A percentile compares a stretch with the other conserved stretches of the same genome.
Conservation (phyloP, 148 eudicot species). For the Agrostemma githago region DNA sequence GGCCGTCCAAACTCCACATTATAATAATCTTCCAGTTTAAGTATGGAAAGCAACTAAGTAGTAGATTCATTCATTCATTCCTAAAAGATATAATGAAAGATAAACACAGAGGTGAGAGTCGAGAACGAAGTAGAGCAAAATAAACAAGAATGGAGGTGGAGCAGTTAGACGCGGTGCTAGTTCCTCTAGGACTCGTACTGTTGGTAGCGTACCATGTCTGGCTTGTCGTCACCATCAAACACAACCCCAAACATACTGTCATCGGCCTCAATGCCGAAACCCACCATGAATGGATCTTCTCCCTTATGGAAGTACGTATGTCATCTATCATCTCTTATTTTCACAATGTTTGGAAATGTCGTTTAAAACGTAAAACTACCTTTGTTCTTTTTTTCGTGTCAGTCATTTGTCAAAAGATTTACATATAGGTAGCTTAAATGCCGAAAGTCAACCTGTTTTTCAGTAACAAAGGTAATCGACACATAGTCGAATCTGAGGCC, state of each 20-base stretch:
- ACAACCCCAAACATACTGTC: slow-evolving; percentile 53
- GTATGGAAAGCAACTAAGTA: neutral
- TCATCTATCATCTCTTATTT: too few species aligned
- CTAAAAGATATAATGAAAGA: too few species aligned
- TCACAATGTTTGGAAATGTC: too few species aligned
- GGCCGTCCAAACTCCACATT: too few species aligned
- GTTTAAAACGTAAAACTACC: too few species aligned
- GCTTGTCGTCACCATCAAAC: slow-evolving; percentile 38
- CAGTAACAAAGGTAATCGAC: too few species aligned
- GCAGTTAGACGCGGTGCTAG: slow-evolving; percentile 46
- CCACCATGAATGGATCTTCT: slow-evolving; percentile 54
- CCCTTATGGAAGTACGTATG: slow-evolving; percentile 47
- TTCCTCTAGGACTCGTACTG: slow-evolving; percentile 48
- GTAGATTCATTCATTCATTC: neutral
- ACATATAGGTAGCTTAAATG: too few species aligned
- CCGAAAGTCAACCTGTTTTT: too few species aligned
- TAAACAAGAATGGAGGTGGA: slow-evolving; percentile 37
- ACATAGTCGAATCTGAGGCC: too few species aligned
- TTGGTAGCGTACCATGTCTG: slow-evolving; percentile 50
- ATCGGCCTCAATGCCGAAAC: slow-evolving; percentile 63
- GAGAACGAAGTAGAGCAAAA: neutral
- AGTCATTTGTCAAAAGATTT: too few species aligned
- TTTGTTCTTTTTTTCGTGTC: too few species aligned
- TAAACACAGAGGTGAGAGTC: neutral
- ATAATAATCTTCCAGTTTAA: too few species aligned